Percentiles rank a stretch among this genome's conserved stretches.
Evolutionary conservation across 163 green algal genomes (phyloP).

Genomic region (Prototheca wickerhamii): DNA sequence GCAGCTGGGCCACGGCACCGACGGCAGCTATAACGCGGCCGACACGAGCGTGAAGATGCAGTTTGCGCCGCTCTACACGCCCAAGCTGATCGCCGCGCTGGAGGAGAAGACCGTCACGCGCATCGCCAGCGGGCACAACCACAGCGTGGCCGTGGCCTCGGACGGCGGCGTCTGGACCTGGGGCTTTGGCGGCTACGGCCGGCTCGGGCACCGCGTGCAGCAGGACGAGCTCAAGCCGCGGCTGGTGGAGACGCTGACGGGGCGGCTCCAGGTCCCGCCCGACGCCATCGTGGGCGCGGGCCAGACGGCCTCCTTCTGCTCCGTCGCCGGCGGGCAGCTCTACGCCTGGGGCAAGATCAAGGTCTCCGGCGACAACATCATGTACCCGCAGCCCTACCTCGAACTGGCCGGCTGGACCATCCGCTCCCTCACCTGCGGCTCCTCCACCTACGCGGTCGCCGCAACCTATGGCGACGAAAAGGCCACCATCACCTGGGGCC

Average conservation of each 20-base stretch:
- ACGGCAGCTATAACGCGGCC: conserved; percentile 89
- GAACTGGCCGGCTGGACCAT: conserved; percentile 83
- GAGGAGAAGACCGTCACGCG: conserved; percentile 46
- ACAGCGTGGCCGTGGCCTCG: conserved; percentile 54
- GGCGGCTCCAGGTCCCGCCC: conserved; percentile 38
- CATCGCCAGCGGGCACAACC: conserved; percentile 70
- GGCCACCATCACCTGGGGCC: conserved; percentile 74
- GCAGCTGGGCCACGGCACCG: conserved; percentile 83
- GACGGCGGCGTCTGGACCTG: conserved; percentile 65
- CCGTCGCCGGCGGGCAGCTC: conserved; percentile 50
- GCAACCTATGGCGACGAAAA: conserved; percentile 40
- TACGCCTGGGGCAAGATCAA: conserved; percentile 92
- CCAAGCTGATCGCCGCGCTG: conserved; percentile 50
- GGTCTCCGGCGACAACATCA: conserved; percentile 64
- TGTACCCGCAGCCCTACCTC: conserved; percentile 63
- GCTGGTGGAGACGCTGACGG: conserved; percentile 61
- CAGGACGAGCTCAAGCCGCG: conserved; percentile 75
- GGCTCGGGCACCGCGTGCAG: conserved; percentile 85
- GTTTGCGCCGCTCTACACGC: conserved; percentile 79
- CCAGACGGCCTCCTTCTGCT: conserved; percentile 42
- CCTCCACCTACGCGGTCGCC: conserved; percentile 60
- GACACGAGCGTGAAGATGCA: conserved; percentile 79
- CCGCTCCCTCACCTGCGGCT: conserved; percentile 57
- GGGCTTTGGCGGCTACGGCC: conserved; percentile 72
- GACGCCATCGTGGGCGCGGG: conserved; percentile 56